phyloP scores from a whole-genome alignment of 164 flowering plant genomes.

The Chimonanthus salicifolius region DNA sequence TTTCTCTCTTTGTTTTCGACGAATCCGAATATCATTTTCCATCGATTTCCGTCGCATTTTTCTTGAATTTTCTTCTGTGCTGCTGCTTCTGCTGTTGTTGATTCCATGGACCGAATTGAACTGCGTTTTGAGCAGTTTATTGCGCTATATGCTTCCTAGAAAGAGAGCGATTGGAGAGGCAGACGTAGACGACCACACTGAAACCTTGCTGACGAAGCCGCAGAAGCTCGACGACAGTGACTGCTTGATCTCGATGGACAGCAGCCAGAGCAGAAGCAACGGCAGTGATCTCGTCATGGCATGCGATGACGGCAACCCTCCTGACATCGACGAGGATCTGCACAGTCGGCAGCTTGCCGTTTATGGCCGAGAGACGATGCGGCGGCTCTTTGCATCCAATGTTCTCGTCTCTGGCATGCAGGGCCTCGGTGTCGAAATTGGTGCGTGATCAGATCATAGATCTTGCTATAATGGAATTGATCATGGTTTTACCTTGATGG shows the following conservation, averaged over 20 bases:
- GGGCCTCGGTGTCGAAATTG: conserved; percentile 93
- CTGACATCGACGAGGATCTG: conserved; percentile 88
- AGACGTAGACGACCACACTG: conserved; percentile 19
- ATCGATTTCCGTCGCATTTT: conserved; percentile 11
- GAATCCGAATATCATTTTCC: conserved; percentile 3
- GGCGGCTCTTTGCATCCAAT: conserved; percentile 75
- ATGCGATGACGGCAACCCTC: conserved; percentile 26
- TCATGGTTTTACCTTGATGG: too few species aligned
- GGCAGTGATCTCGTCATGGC: conserved; percentile 6
- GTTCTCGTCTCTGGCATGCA: conserved; percentile 88
- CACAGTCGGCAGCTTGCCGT: conserved; percentile 98
- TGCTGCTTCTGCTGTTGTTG: conserved; percentile 14
- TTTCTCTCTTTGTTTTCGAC: conserved; percentile 10
- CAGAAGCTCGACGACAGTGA: conserved; percentile 13
- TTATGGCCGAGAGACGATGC: conserved; percentile 95
- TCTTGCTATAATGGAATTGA: not conserved
- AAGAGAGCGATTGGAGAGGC: conserved; percentile 44
- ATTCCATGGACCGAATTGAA: conserved; percentile 20
- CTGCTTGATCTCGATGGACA: conserved; percentile 20
- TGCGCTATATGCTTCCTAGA: conserved; percentile 62
- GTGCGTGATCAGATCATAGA: conserved; percentile 28
- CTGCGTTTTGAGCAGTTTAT: conserved; percentile 39
- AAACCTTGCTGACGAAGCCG: conserved; percentile 27
- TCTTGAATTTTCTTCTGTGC: conserved; percentile 8
- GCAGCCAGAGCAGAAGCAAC: conserved; percentile 17